Conservation (phyloP, 2,329 filamentous ascomycete genomes). For the Penicillium sp. region DNA sequence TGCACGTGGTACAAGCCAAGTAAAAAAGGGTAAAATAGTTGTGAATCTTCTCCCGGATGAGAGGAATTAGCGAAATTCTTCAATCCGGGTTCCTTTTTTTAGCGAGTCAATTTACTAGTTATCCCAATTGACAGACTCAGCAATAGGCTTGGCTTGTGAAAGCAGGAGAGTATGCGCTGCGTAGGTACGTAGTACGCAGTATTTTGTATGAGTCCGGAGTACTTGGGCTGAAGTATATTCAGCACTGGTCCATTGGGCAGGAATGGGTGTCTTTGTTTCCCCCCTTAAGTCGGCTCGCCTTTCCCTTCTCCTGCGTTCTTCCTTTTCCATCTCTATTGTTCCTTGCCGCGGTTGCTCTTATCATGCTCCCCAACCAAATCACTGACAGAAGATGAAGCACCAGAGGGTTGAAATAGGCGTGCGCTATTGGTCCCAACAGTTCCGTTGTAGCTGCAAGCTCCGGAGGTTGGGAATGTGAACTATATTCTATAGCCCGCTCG, state of each 20-base stretch:
- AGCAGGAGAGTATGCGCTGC: no score
- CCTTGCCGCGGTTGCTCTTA: neutral
- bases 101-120: no score
- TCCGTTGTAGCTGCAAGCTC: neutral
- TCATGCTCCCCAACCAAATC: neutral
- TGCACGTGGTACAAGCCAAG: no score
- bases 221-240: neutral
- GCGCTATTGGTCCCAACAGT: neutral
- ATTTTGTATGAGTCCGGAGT: neutral
- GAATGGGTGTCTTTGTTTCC: neutral
- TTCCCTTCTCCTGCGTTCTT: neutral
- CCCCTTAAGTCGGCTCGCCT: neutral
- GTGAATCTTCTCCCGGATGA: no score
- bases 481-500: neutral
- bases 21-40: no score
- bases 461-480: neutral
- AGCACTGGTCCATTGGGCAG: constrained; percentile 8
- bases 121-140: no score
- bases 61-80: no score
- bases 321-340: neutral
- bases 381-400: neutral
- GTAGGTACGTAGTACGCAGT: no score
- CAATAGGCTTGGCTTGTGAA: no score
- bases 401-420: neutral
- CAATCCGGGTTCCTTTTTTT: no score